Percentiles rank a stretch among this genome's conserved stretches.
Evolutionary conservation across 78 protist genomes (phyloP).

Genomic region (Bodo saltans): DNA sequence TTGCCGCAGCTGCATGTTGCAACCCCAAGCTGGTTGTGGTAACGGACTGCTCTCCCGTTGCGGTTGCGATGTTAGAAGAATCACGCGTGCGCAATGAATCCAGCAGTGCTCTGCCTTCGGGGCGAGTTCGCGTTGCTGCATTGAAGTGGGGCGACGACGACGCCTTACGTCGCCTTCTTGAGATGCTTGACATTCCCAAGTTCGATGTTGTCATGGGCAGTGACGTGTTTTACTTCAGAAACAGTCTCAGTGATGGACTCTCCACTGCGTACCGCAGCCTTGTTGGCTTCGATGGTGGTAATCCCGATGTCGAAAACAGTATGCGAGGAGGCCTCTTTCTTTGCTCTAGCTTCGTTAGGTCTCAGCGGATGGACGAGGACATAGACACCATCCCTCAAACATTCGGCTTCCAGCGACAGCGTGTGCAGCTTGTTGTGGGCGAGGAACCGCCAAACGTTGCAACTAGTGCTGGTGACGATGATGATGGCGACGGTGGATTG

Average conservation of each 20-base stretch:
- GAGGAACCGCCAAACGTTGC: too few species aligned
- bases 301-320: not conserved
- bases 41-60: conserved; percentile 7
- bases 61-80: not conserved
- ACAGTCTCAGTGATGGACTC: not conserved
- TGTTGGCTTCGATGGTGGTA: not conserved
- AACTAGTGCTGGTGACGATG: too few species aligned
- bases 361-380: conserved; percentile 12
- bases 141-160: conserved; percentile 1
- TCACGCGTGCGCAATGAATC: not conserved
- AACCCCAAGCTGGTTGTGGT: not conserved
- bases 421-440: not conserved
- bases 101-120: not conserved
- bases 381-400: not conserved
- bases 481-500: too few species aligned
- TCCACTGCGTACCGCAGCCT: not conserved
- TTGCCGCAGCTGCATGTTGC: conserved; percentile 16
- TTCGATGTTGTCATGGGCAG: conserved; percentile 5
- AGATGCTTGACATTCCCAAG: not conserved
- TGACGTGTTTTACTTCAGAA: conserved; percentile 15
- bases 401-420: not conserved
- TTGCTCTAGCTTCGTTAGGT: conserved; percentile 9
- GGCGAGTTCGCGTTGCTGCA: not conserved
- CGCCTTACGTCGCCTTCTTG: not conserved
- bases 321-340: not conserved